Base-by-base conservation (phyloP, 129 eudicot genomes). In the Chrysanthemum lavandulifolium region DNA sequence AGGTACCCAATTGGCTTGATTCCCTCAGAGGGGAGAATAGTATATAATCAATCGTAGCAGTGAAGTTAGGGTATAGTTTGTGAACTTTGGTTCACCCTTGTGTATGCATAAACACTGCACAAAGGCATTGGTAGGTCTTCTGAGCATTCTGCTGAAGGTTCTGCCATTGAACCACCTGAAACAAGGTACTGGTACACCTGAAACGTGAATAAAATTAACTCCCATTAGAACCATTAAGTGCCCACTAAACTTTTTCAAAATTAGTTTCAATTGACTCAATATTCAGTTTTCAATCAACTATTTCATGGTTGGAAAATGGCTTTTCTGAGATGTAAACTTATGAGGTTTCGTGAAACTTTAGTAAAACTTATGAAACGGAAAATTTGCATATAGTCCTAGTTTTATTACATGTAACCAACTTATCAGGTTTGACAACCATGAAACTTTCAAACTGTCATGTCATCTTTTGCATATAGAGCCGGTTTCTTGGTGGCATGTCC, bases 51-150 rank as follows among this genome's bases (percentile, higher is more conserved):
- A 94, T 88, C 8, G 98, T 94, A 31, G 84, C 96, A 6, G 98
- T 90, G 67, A 90, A 94, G 29, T 86, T 93, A 59, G 98, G 23
- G 98, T 94, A 83, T 74, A 94, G 81, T 94, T 94, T 54, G 97
- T 94, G 71, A 90, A 94, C 65, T 66, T 67, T 2, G 98, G 97
- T 80, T 94, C 98, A 68, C 91, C 98, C 86, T 81, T 52, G 93
- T 80, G 61, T 19, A 66, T 55, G 91, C 96, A 72, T 94, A 88
- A 50, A 90, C 89, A 66, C 98, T 94, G 23, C 82, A 65, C 53
- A 94, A 68, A 1, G 91, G 86, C 54, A 86, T 84, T 0, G 89
- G 96, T 48, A 79, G 3, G 64, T 87, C 88, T 53, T 93, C 96
- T n/a, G 70, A 76, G 16, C 72, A 25, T 78, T 82, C 90, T n/a